A percentile compares a stretch with the other conserved stretches of the same genome.
These are phyloP conservation scores for Epicoccum nigrum DNA, from an alignment of 2,329 filamentous ascomycete species.

Conservation along the genomic window DNA sequence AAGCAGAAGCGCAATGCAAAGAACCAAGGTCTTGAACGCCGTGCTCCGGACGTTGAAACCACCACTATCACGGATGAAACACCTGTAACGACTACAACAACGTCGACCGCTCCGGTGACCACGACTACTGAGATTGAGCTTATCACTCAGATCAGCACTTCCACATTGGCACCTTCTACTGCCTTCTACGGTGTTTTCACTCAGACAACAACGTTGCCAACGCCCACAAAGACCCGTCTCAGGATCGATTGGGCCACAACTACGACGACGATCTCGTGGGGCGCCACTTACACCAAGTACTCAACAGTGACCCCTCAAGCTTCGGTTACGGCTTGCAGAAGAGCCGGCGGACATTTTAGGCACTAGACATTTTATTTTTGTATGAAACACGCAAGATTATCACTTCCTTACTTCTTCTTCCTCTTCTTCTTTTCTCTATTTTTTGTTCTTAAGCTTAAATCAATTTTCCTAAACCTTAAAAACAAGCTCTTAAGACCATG, in stretches of 20 bases:
- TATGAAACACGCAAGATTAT: too few species aligned
- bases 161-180: constrained; percentile 44
- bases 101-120: constrained; percentile 32
- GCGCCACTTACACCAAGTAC: constrained; percentile 42
- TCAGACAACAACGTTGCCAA: constrained; percentile 44
- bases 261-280: constrained; percentile 45
- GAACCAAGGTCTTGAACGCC: constrained; percentile 35
- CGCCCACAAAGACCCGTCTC: constrained; percentile 42
- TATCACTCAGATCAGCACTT: constrained; percentile 30
- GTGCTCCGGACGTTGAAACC: constrained; percentile 46
- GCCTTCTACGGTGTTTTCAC: constrained; percentile 44
- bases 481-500: too few species aligned
- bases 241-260: constrained; percentile 31
- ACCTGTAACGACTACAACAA: constrained; percentile 41
- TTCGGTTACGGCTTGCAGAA: constrained; percentile 43
- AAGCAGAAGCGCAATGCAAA: constrained; percentile 36
- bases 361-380: neutral
- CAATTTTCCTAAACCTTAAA: too few species aligned
- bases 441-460: too few species aligned
- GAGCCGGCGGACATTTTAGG: constrained; percentile 42
- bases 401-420: too few species aligned
- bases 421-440: too few species aligned
- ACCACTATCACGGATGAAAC: constrained; percentile 40
- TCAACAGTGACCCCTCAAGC: constrained; percentile 46
- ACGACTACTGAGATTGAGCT: constrained; percentile 40